A percentile compares a stretch with the other conserved stretches of the same genome.
Evolutionary conservation across 1,284 basidiomycete species (phyloP).

Genomic region (Takashimella tepidaria): DNA sequence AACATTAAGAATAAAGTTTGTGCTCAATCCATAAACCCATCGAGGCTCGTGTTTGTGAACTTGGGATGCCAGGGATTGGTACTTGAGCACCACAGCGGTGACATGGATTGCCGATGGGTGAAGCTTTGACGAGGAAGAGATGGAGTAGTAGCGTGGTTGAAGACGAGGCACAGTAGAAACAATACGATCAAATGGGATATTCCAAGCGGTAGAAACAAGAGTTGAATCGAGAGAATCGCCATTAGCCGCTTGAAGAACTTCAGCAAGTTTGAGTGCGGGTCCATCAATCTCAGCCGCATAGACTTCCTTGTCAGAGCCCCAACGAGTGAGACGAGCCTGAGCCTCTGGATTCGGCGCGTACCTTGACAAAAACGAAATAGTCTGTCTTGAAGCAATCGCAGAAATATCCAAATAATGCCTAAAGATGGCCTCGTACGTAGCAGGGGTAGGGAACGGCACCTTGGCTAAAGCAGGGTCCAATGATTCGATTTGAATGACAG

Average conservation of each 20-base stretch:
- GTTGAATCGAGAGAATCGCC: constrained; percentile 66
- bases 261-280: constrained; percentile 82
- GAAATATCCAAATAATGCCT: constrained; percentile 97
- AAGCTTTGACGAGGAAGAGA: constrained; percentile 93
- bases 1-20: constrained; percentile 88
- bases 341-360: constrained; percentile 80
- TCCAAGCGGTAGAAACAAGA: constrained; percentile 67
- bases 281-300: constrained; percentile 70
- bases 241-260: constrained; percentile 79
- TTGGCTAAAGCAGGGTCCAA: constrained; percentile 96
- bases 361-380: constrained; percentile 77
- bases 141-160: constrained; percentile 96
- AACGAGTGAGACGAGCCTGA: constrained; percentile 64
- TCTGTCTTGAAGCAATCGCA: constrained; percentile 86
- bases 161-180: constrained; percentile 88
- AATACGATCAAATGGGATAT: constrained; percentile 92
- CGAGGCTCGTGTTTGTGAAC: constrained; percentile 50
- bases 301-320: constrained; percentile 81
- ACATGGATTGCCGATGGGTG: constrained; percentile 84
- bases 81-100: constrained; percentile 90
- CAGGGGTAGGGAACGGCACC: constrained; percentile 96
- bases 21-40: constrained; percentile 77
- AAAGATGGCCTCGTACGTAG: constrained; percentile 89
- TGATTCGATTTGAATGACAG: constrained; percentile 85
- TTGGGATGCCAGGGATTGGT: constrained; percentile 60